Conservation (phyloP, 106 monocot genomes). For the Iris macrosiphon region DNA sequence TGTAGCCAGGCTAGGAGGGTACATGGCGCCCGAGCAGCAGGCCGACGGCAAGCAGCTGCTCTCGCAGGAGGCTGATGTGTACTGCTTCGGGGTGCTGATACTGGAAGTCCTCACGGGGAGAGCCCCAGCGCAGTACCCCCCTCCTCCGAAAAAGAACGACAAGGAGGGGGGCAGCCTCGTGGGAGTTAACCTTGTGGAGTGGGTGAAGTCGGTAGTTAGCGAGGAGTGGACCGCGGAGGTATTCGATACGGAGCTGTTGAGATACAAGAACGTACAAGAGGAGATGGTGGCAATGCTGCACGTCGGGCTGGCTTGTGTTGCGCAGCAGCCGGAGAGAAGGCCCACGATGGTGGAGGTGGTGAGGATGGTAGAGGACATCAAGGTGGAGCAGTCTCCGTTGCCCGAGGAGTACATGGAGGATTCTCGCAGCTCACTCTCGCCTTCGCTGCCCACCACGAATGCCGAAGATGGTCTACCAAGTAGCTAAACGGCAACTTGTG, state of each 20-base stretch:
- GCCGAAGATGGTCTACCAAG: slow-evolving; percentile 26
- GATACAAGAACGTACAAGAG: slow-evolving; percentile 48
- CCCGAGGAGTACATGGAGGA: slow-evolving; percentile 12
- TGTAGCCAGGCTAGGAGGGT: slow-evolving; percentile 36
- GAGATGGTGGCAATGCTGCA: slow-evolving; percentile 67
- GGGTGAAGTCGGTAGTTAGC: slow-evolving; percentile 47
- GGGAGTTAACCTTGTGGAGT: slow-evolving; percentile 21
- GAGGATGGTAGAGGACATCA: slow-evolving; percentile 38
- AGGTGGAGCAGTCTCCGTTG: slow-evolving; percentile 30
- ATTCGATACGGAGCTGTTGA: slow-evolving; percentile 42
- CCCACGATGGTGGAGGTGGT: slow-evolving; percentile 49
- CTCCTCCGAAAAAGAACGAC: too few species aligned
- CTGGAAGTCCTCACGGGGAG: slow-evolving; percentile 57
- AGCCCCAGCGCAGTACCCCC: slow-evolving; percentile 13
- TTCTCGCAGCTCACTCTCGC: not conserved
- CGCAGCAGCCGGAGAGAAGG: slow-evolving; percentile 26
- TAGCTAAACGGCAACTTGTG: too few species aligned
- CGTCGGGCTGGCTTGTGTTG: slow-evolving; percentile 41
- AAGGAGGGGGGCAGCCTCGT: not conserved
- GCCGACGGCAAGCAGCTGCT: slow-evolving; percentile 8
- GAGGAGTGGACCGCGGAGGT: slow-evolving; percentile 60
- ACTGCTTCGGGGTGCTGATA: slow-evolving; percentile 51
- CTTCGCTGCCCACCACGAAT: slow-evolving; percentile 7
- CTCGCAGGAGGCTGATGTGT: slow-evolving; percentile 67
- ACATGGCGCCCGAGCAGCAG: slow-evolving; percentile 48